Evolutionary conservation across 305 asterid species (phyloP).

Genomic region (Andrographis paniculata): DNA sequence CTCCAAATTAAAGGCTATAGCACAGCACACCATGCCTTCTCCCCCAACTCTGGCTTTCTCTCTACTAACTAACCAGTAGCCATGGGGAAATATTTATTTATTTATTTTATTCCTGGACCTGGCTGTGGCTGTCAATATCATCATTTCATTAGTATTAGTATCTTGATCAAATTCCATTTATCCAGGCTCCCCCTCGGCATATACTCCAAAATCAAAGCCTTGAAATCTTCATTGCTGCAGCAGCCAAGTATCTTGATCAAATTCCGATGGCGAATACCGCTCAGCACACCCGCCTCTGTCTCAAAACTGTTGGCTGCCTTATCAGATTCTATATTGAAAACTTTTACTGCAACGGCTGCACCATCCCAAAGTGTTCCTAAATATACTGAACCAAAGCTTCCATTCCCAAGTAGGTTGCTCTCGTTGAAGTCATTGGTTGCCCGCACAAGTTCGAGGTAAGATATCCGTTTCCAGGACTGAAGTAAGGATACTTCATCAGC

Average conservation of each 20-base stretch:
- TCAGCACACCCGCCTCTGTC: background rate
- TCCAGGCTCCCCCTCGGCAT: slow-evolving; percentile 8
- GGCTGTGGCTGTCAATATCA: too few relatives aligned
- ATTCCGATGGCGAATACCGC: slow-evolving; percentile 5
- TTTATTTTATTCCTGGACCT: too few relatives aligned
- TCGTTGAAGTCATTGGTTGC: slow-evolving; percentile 3
- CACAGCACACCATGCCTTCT: too few relatives aligned
- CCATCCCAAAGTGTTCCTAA: slow-evolving; percentile 1
- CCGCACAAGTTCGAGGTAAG: background rate
- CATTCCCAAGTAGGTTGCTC: slow-evolving; percentile 2
- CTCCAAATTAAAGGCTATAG: too few relatives aligned
- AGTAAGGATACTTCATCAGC: background rate
- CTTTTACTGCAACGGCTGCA: background rate
- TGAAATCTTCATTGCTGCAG: background rate
- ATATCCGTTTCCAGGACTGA: background rate
- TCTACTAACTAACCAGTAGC: too few relatives aligned
- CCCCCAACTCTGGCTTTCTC: too few relatives aligned
- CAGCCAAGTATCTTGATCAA: slow-evolving; percentile 1
- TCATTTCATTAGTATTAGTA: background rate
- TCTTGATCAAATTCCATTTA: background rate
- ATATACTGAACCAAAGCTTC: slow-evolving; percentile 1
- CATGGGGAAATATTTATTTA: too few relatives aligned
- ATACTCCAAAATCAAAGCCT: slow-evolving; percentile 5
- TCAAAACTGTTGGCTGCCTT: background rate
- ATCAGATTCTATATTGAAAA: background rate